Evolutionary conservation across 306 rosid species (phyloP), one percentile per base, ranked within the genome.

Genomic region (Pyrus betulifolia): DNA sequence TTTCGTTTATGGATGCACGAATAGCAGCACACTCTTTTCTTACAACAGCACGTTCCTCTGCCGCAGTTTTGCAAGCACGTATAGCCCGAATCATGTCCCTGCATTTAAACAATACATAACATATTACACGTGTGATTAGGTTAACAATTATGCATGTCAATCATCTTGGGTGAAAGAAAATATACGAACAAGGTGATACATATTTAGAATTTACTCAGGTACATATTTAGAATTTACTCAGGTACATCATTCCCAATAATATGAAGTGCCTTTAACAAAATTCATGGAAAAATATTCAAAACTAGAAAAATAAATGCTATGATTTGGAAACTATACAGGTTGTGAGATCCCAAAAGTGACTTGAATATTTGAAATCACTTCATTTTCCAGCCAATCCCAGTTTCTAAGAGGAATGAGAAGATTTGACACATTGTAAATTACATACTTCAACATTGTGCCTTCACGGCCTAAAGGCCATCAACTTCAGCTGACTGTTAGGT

Each of bases 71-170:
- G 80, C 97, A 87, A 76, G 99, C 93, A 79, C 99, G 97, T 77
- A 95, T 88, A 80, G 99, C 89, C 83, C 99, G 97, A 77, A 95
- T 95, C 99, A 95, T 95, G 88, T 95, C 99, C 92, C 99, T 95
- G 82, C 61, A 84, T 71, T 65, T 74, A 75, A 67, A 79, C 51
- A 76, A 70, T 69, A 11, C 60, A 45, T 28, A 21, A 74, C 19
- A 74, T 57, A 57, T 6, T n/a, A 30, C n/a, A 64, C 4, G 38
- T 42, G 67, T 27, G 58, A 69, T 19, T 17, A 13, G 46, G 31
- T 33, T 2, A 44, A 68, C 9, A 67, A 38, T 7, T 42, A 62
- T 5, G 72, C 45, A 51, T 13, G 17, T 59, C 45, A 78, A 8
- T 23, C 23, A 68, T 65, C 74, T 28, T 70, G 70, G 13, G n/a